Evolutionary conservation across 2,329 filamentous ascomycete species (phyloP), one percentile per base, ranked within the genome.

Genomic region (Tolypocladium nubicola): DNA sequence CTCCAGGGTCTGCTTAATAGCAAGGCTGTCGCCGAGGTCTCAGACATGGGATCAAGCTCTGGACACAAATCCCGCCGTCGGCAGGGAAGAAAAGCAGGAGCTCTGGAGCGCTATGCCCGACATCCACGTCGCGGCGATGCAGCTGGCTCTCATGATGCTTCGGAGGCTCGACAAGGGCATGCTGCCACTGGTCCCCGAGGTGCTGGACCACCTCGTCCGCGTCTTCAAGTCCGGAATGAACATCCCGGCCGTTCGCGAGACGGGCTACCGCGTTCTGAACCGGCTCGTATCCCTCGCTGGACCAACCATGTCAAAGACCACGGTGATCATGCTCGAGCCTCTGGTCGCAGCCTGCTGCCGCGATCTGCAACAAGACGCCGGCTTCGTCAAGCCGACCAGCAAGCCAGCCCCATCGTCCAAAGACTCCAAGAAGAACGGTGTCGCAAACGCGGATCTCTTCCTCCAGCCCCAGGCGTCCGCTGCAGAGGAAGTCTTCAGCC

Each of bases 71-170:
- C 78, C 85, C 9, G 86, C 89, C 61, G 83, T 94, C 61, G 80
- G 85, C 38, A 83, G 87, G 60, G 89, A 95, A 54, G 93, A 97
- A 71, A 86, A 87, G 60, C 90, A 96, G 56, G 83, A 86, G 50
- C 78, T 97, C 4, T 92, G 88, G 82, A 75, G 80, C 52, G 76
- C 83, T 21, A 77, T 97, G 13, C 89, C 92, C 5, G 77, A 81
- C 11, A 81, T 97, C 43, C 90, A 97, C 66, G 72, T 85, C 16
- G 84, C 87, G 16, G 81, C 83, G n/a, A 73, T 96, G 56, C 71
- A 80, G 26, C 71, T 96, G 1, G 72, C 89, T 26, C 70, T 77
- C 10, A 71, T 75, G 13, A 67, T 94, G 52, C 68, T 83, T 26
- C 70, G 76, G 56, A 80, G 87, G 13, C 76, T 92, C 30, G 79